Percentiles rank a stretch among this genome's conserved stretches.
These are phyloP conservation scores for Tulasnella sp. DNA, from an alignment of 768 basidiomycete genomes.

Conservation along the genomic window DNA sequence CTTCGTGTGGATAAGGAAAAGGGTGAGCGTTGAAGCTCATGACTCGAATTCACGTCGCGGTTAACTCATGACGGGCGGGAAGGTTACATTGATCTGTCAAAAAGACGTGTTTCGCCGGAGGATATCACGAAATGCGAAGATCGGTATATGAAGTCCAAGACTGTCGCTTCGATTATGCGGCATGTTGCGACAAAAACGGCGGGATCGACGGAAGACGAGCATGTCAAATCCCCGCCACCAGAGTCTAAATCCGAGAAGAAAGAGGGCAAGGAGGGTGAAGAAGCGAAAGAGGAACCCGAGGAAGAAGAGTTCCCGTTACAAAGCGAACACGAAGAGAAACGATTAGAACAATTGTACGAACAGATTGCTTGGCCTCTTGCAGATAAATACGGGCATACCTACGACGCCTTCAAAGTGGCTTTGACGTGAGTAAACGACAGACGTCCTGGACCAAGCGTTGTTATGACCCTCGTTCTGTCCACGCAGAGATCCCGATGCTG, in stretches of 20 bases:
- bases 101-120: constrained; percentile 93
- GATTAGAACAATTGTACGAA: constrained; percentile 78
- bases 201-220: constrained; percentile 22
- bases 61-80: not conserved
- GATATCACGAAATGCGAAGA: constrained; percentile 99
- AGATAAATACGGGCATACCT: constrained; percentile 84
- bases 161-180: constrained; percentile 84
- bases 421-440: constrained; percentile 45
- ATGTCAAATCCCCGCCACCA: constrained; percentile 21
- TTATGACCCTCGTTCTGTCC: not conserved
- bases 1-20: constrained; percentile 98
- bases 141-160: constrained; percentile 94
- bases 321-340: constrained; percentile 53
- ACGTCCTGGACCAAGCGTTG: not conserved
- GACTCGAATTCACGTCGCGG: not conserved
- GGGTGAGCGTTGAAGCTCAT: constrained; percentile 38
- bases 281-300: constrained; percentile 32
- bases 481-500: constrained; percentile 55
- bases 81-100: constrained; percentile 99
- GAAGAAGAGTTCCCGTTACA: constrained; percentile 32
- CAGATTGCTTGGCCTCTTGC: constrained; percentile 88
- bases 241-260: constrained; percentile 29
- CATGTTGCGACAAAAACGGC: constrained; percentile 70
- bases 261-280: constrained; percentile 32
- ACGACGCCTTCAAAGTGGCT: constrained; percentile 97